Evolutionary conservation across 2,329 filamentous ascomycete genomes (phyloP).

Genomic region (Alternaria sp.): DNA sequence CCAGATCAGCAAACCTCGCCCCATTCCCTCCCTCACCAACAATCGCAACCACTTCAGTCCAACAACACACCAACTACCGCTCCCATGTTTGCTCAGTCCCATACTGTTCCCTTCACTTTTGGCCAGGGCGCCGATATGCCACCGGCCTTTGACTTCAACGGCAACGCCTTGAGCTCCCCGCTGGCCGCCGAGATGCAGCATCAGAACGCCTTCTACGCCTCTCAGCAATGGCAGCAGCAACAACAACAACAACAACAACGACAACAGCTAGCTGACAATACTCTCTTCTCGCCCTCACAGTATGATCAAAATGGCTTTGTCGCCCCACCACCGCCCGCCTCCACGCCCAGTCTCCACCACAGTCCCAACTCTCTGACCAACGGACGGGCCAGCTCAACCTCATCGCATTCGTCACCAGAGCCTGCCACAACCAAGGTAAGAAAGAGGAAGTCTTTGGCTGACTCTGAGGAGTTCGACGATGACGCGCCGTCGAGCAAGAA

Average conservation of each 20-base stretch:
- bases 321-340: constrained; percentile 37
- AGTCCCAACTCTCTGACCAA: constrained; percentile 50
- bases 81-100: constrained; percentile 30
- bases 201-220: constrained; percentile 43
- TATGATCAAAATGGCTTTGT: constrained; percentile 39
- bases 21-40: constrained; percentile 38
- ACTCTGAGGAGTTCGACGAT: constrained; percentile 69
- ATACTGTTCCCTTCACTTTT: constrained; percentile 45
- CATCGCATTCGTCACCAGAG: constrained; percentile 71
- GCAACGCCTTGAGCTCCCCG: constrained; percentile 45
- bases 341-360: constrained; percentile 50
- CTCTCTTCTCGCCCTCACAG: constrained; percentile 40
- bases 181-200: constrained; percentile 37
- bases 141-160: constrained; percentile 48
- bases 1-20: constrained; percentile 39
- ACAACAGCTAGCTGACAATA: constrained; percentile 32
- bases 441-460: constrained; percentile 54
- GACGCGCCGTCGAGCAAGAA: constrained; percentile 60
- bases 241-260: constrained; percentile 38
- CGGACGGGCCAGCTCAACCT: constrained; percentile 47
- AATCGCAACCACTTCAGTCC: constrained; percentile 37
- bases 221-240: constrained; percentile 46
- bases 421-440: constrained; percentile 46
- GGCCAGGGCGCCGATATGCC: constrained; percentile 44
- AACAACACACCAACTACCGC: constrained; percentile 35